Evolutionary conservation across 2,329 filamentous ascomycete species (phyloP).

Genomic region (Dactylonectria estremocensis): DNA sequence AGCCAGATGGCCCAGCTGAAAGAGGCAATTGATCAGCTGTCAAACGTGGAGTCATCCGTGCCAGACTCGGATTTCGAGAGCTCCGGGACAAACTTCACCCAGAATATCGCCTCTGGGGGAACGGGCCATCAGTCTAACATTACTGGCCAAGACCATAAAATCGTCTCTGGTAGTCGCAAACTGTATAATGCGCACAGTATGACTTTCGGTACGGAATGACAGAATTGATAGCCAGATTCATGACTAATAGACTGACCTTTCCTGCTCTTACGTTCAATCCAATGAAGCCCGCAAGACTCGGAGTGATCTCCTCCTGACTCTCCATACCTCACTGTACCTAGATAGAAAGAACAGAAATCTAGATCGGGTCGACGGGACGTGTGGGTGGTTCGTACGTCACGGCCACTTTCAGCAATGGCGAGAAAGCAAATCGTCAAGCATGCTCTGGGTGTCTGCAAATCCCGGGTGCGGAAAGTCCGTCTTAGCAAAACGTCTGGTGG

Average conservation of each 20-base stretch:
- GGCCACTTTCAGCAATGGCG: constrained; percentile 25
- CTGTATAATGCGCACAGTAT: constrained; percentile 5
- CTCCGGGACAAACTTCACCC: not conserved
- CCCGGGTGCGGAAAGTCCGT: constrained; percentile 63
- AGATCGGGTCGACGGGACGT: constrained; percentile 26
- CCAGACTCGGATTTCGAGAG: constrained; percentile 12
- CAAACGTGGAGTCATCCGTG: constrained; percentile 17
- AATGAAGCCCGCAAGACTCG: not conserved
- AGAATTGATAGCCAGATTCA: constrained; percentile 2
- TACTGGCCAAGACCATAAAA: constrained; percentile 2
- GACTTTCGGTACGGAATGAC: not conserved
- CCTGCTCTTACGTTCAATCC: not conserved
- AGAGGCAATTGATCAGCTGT: constrained; percentile 20
- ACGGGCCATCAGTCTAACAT: not conserved
- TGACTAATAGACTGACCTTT: constrained; percentile 1
- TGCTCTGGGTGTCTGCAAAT: constrained; percentile 56
- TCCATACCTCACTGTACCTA: constrained; percentile 21
- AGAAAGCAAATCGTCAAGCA: not conserved
- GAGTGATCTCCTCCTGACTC: not conserved
- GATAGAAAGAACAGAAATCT: constrained; percentile 38
- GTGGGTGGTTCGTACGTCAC: constrained; percentile 38
- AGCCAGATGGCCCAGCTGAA: constrained; percentile 16
- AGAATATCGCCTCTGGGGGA: constrained; percentile 3
- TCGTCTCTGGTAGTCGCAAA: constrained; percentile 4
- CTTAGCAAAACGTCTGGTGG: constrained; percentile 54